These are phyloP conservation scores for Macrophomina phaseolina DNA, from an alignment of 2,329 filamentous ascomycete genomes.

Conservation along the genomic window DNA sequence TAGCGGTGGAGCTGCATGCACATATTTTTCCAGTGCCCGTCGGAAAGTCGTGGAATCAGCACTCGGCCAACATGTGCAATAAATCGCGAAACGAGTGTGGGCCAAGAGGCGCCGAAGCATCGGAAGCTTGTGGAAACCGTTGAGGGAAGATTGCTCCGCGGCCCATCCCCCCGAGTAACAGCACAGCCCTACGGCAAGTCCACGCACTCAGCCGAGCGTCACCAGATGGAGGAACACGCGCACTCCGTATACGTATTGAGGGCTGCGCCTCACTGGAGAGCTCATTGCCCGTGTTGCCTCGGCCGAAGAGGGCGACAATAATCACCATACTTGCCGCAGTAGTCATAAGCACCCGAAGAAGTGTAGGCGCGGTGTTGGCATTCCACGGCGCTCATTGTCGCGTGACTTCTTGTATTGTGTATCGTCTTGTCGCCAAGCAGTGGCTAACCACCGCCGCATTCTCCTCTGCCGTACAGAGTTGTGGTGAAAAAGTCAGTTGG, in stretches of 20 bases:
- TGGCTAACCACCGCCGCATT: background rate
- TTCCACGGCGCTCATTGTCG: background rate
- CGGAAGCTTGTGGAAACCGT: background rate
- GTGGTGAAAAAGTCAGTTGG: slow-evolving; percentile 6
- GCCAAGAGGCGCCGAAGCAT: background rate
- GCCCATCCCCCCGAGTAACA: background rate
- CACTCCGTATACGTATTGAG: no score
- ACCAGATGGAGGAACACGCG: background rate
- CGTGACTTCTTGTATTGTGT: background rate
- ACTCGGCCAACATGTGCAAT: background rate
- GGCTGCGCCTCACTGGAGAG: slow-evolving; percentile 1
- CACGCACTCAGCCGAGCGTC: slow-evolving; percentile 9
- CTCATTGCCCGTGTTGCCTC: background rate
- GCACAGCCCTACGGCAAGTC: background rate
- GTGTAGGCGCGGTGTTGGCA: background rate
- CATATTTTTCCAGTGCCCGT: slow-evolving; percentile 4
- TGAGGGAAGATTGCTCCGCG: slow-evolving; percentile 6
- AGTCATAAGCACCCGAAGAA: background rate
- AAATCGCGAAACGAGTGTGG: background rate
- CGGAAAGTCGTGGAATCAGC: background rate
- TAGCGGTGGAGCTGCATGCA: background rate
- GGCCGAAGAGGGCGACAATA: background rate
- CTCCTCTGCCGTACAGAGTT: slow-evolving; percentile 3
- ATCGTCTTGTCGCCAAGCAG: slow-evolving; percentile 4
- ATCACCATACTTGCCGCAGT: background rate